Percentiles rank a stretch among this genome's conserved stretches.
These are phyloP conservation scores for Aspergillus carlsbadensis DNA, from an alignment of 495 filamentous ascomycete species.

Conservation along the genomic window DNA sequence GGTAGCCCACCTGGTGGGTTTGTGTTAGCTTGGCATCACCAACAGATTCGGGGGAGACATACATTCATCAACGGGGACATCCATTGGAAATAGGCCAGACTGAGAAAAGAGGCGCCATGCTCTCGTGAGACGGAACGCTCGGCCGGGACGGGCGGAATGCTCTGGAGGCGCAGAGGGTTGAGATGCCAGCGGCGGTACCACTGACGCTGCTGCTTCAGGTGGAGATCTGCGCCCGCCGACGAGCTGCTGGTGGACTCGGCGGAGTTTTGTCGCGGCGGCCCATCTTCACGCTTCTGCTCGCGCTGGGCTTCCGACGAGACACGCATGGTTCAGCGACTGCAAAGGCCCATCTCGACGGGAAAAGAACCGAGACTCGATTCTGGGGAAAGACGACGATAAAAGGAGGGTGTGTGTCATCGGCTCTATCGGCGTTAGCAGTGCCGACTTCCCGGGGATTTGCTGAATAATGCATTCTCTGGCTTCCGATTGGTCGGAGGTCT, in stretches of 20 bases:
- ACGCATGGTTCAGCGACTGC: not conserved
- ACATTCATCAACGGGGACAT: conserved; percentile 58
- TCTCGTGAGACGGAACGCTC: conserved; percentile 51
- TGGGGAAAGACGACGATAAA: not conserved
- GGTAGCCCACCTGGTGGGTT: conserved; percentile 57
- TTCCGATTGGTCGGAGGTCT: no score
- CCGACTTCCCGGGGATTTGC: conserved; percentile 1
- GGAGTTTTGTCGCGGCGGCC: not conserved
- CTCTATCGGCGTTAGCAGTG: not conserved
- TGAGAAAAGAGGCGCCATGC: conserved; percentile 53
- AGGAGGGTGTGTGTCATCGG: not conserved
- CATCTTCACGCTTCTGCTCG: not conserved
- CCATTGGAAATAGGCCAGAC: conserved; percentile 59
- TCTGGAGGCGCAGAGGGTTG: conserved; percentile 55
- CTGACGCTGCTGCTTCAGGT: conserved; percentile 30
- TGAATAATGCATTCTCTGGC: no score
- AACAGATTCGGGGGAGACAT: not conserved
- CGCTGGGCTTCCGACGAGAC: not conserved
- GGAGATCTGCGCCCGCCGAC: not conserved
- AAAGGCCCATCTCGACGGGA: not conserved
- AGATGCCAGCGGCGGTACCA: conserved; percentile 47
- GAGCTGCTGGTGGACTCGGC: not conserved
- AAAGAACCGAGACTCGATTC: not conserved
- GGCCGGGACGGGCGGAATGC: conserved; percentile 52
- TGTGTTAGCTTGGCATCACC: not conserved